Evolutionary conservation across 208 protist genomes (phyloP).

Genomic region (Leptomonas pyrrhocoris): DNA sequence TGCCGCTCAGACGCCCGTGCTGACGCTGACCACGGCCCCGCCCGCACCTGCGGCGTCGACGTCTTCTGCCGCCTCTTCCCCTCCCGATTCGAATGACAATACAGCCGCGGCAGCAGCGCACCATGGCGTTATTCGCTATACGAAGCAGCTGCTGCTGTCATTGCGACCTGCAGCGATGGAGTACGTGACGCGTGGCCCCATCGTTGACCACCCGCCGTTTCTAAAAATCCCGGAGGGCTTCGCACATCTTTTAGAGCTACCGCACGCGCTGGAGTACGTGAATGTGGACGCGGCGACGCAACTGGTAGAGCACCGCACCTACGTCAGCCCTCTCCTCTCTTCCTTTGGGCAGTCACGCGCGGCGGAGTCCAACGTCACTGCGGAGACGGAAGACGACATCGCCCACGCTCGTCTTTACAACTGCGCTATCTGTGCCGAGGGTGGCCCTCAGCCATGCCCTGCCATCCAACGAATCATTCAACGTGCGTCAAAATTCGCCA

Average conservation of each 20-base stretch:
- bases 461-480: constrained; percentile 36
- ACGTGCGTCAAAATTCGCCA: constrained; percentile 32
- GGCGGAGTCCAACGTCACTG: background rate
- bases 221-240: constrained; percentile 46
- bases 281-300: constrained; percentile 50
- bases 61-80: background rate
- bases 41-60: background rate
- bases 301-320: constrained; percentile 35
- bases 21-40: background rate
- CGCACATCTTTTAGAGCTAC: constrained; percentile 35
- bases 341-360: background rate
- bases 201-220: constrained; percentile 56
- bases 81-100: background rate
- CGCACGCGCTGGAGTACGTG: constrained; percentile 56
- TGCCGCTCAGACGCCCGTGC: constrained; percentile 11
- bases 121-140: constrained; percentile 31
- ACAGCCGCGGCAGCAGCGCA: background rate
- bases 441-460: constrained; percentile 48
- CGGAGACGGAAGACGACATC: constrained; percentile 2
- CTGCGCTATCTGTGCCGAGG: constrained; percentile 40
- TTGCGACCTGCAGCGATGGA: constrained; percentile 37
- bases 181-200: constrained; percentile 25
- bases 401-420: constrained; percentile 21
- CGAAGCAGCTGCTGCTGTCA: constrained; percentile 36
- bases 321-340: constrained; percentile 23